Evolutionary conservation across 2,329 filamentous ascomycete species (phyloP).

Genomic region (Chalaropsis ovoidea): DNA sequence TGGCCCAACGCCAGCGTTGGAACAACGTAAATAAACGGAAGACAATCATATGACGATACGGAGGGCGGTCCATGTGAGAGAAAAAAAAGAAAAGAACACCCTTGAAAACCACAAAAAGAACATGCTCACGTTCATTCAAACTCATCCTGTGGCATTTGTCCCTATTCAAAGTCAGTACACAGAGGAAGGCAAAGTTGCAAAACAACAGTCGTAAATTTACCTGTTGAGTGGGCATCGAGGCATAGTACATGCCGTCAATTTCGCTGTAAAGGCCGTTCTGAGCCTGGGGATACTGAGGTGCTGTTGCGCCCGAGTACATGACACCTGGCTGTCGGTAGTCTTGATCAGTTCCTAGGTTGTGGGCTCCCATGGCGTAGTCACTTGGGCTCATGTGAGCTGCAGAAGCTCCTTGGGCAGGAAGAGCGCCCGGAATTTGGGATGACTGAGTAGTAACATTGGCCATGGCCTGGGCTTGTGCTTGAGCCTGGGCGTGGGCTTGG

Average conservation of each 20-base stretch:
- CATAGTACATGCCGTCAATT: constrained; percentile 81
- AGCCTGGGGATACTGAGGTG: constrained; percentile 65
- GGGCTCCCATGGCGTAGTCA: constrained; percentile 54
- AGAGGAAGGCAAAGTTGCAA: neutral
- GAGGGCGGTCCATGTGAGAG: neutral
- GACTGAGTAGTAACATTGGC: constrained; percentile 5
- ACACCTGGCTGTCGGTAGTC: constrained; percentile 64
- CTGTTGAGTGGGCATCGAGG: constrained; percentile 71
- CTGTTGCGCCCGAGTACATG: constrained; percentile 74
- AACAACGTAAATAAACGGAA: neutral
- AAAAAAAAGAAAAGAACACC: neutral
- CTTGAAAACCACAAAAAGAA: neutral
- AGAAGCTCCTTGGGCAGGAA: constrained; percentile 7
- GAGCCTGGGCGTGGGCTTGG: constrained; percentile 32
- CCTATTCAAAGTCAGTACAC: constrained; percentile 29
- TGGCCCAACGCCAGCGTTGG: neutral
- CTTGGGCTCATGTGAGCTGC: constrained; percentile 21
- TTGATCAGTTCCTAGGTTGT: constrained; percentile 56
- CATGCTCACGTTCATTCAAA: constrained; percentile 34
- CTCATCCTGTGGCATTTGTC: constrained; percentile 39
- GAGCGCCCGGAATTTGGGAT: neutral
- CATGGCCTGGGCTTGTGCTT: constrained; percentile 18
- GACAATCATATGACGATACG: no score
- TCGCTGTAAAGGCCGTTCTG: constrained; percentile 71
- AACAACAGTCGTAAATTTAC: constrained; percentile 41